Base-by-base conservation (phyloP, 202 grass and related monocot species). In the Musa balbisiana region DNA sequence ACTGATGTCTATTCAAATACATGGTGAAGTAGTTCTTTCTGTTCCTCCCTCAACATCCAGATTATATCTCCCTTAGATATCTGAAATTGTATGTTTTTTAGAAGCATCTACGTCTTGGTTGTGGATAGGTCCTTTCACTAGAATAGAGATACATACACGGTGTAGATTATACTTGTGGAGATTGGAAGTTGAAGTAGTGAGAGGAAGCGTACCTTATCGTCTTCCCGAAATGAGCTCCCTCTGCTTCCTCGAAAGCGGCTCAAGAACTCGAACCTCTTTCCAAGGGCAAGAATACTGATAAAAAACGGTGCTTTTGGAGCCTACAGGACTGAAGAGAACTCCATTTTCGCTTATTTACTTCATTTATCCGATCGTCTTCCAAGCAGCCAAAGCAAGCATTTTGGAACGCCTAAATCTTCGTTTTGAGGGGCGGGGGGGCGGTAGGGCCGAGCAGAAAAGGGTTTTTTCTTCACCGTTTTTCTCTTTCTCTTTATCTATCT, bases 1-100 rank as follows among this genome's bases (percentile, higher is more conserved):
- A 82, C n/a, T 92, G 84, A 64, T 60, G 13, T 11, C 26, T 12
- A 25, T 26, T 43, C 23, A 66, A 4, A 66, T 2, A 12, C 24
- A 15, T 16, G 24, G 21, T 29, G 12, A 6, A 3, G 24, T 67
- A 65, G 23, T 27, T 27, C 3, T 13, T 26, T 25, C 4, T 12
- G 11, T 25, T 9, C 19, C 22, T 27, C 33, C 13, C 11, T 5
- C 11, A 9, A 9, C 0, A 67, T 33, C 14, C 9, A 4, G 9
- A 49, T 16, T 69, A 19, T 69, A 49, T 67, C 49, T 49, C 49
- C 29, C 49, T 17, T 49, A 60, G 56, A 60, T 60, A n/a, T 60
- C 16, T 21, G 16, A 17, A 60, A n/a, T 19, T 60, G 13, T 60
- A 17, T 60, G 16, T n/a, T n/a, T 21, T 8, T 16, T 60, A 21